Percentiles rank a stretch among this genome's conserved stretches.
phyloP scores from a whole-genome alignment of 2,329 filamentous ascomycete species.

The Exophiala spinifera region DNA sequence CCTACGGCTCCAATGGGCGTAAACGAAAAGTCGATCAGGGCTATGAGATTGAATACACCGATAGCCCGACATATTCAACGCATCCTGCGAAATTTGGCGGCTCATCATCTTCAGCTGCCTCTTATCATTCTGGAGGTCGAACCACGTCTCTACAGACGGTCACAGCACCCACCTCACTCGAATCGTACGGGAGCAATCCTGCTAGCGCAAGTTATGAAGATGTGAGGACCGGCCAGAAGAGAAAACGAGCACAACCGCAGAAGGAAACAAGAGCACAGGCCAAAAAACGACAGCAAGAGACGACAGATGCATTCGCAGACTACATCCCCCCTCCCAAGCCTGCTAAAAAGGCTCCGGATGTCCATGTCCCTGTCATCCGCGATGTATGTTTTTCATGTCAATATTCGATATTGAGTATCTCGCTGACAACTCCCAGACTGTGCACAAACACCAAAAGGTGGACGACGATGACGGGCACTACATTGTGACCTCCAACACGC shows the following conservation, averaged over 20 bases:
- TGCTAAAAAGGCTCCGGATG: constrained; percentile 83
- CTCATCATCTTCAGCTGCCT: constrained; percentile 62
- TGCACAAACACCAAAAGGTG: constrained; percentile 64
- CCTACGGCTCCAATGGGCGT: constrained; percentile 51
- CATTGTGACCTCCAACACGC: constrained; percentile 81
- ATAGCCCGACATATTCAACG: constrained; percentile 67
- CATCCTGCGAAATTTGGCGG: constrained; percentile 68
- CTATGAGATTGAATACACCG: constrained; percentile 71
- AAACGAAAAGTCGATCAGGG: constrained; percentile 65
- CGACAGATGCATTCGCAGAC: constrained; percentile 67
- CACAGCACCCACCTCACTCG: constrained; percentile 83
- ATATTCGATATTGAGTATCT: neutral
- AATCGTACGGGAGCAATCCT: constrained; percentile 57
- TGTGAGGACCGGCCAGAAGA: constrained; percentile 74
- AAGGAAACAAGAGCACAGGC: constrained; percentile 79
- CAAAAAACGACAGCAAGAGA: constrained; percentile 71
- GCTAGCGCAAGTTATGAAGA: constrained; percentile 61
- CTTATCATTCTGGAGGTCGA: constrained; percentile 71
- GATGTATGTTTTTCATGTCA: constrained; percentile 51
- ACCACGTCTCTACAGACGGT: constrained; percentile 75
- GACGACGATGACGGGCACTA: constrained; percentile 98
- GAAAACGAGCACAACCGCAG: constrained; percentile 73
- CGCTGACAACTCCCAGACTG: constrained; percentile 38
- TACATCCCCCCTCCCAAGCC: constrained; percentile 87
- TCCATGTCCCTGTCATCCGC: constrained; percentile 58